Conservation (phyloP, 164 flowering plant species). For the Nelumbo lutea region DNA sequence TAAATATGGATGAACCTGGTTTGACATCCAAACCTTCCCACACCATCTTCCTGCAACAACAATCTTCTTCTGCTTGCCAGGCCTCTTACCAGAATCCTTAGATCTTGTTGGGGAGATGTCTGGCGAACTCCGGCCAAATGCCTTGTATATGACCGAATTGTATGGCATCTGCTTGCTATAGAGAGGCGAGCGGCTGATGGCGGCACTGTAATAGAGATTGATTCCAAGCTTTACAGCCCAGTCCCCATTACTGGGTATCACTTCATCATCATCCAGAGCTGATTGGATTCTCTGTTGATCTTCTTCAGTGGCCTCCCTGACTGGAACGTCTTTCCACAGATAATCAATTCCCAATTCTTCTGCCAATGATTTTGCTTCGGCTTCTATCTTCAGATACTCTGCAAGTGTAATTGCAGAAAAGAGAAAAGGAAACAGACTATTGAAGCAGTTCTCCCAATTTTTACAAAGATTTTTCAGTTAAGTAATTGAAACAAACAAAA, state of each 20-base stretch:
- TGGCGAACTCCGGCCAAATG: constrained; percentile 66
- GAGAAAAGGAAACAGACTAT: not conserved
- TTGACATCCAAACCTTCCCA: constrained; percentile 98
- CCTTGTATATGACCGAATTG: constrained; percentile 71
- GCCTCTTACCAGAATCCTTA: constrained; percentile 30
- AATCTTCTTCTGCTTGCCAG: constrained; percentile 55
- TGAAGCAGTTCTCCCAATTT: not conserved
- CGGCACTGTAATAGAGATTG: constrained; percentile 83
- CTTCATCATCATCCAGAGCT: constrained; percentile 73
- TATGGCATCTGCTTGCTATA: constrained; percentile 96
- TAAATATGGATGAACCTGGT: constrained; percentile 84
- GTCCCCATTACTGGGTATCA: constrained; percentile 67
- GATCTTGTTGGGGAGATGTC: constrained; percentile 30
- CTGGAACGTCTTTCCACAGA: constrained; percentile 63
- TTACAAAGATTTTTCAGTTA: too few relatives aligned
- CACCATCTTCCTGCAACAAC: constrained; percentile 98
- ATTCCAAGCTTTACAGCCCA: constrained; percentile 95
- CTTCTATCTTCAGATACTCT: constrained; percentile 85
- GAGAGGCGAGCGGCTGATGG: constrained; percentile 83
- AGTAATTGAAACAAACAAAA: too few relatives aligned
- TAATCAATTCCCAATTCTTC: constrained; percentile 58
- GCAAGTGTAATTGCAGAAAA: constrained; percentile 14
- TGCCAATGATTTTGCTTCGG: constrained; percentile 63
- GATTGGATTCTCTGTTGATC: constrained; percentile 57
- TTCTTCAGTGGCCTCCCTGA: constrained; percentile 51